Evolutionary conservation across 164 flowering plant genomes (phyloP).

Genomic region (Taxillus chinensis): DNA sequence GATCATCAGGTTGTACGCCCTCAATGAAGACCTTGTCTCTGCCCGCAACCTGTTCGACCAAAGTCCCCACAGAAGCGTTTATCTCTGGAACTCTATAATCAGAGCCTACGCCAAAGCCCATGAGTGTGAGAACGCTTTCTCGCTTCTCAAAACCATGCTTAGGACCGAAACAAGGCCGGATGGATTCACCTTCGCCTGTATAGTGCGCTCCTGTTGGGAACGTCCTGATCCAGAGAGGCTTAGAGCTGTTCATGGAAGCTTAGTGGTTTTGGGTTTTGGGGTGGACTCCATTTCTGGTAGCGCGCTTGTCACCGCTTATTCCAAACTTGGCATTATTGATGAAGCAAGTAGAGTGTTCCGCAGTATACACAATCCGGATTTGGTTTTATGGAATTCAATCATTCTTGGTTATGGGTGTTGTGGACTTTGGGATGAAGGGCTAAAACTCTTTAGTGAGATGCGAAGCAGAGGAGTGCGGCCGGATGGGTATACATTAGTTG

Average conservation of each 20-base stretch:
- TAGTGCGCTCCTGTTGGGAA: slow-evolving; percentile 52
- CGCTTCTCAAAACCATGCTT: slow-evolving; percentile 40
- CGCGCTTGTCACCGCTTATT: slow-evolving; percentile 58
- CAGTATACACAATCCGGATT: slow-evolving; percentile 44
- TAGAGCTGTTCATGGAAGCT: slow-evolving; percentile 43
- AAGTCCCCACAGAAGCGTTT: slow-evolving; percentile 45
- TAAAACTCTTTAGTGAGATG: slow-evolving; percentile 42
- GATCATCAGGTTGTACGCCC: slow-evolving; percentile 44
- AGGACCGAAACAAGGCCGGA: slow-evolving; percentile 43
- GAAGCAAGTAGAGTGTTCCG: slow-evolving; percentile 48
- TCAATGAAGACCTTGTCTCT: slow-evolving; percentile 30
- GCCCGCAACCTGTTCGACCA: slow-evolving; percentile 57
- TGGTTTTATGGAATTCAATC: slow-evolving; percentile 68
- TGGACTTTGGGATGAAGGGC: slow-evolving; percentile 39
- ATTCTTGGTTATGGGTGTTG: slow-evolving; percentile 40
- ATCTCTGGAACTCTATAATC: slow-evolving; percentile 81
- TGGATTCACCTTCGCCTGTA: slow-evolving; percentile 62
- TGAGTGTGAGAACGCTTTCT: slow-evolving; percentile 28
- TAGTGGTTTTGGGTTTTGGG: slow-evolving; percentile 38
- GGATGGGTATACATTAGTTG: slow-evolving; percentile 67
- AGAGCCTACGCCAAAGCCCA: slow-evolving; percentile 52
- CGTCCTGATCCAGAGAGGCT: slow-evolving; percentile 19
- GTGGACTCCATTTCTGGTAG: slow-evolving; percentile 41
- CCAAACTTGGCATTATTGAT: slow-evolving; percentile 41
- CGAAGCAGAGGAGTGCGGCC: slow-evolving; percentile 28